These are phyloP conservation scores for Hypoxylon rickii DNA, from an alignment of 495 filamentous ascomycete genomes.

Conservation along the genomic window DNA sequence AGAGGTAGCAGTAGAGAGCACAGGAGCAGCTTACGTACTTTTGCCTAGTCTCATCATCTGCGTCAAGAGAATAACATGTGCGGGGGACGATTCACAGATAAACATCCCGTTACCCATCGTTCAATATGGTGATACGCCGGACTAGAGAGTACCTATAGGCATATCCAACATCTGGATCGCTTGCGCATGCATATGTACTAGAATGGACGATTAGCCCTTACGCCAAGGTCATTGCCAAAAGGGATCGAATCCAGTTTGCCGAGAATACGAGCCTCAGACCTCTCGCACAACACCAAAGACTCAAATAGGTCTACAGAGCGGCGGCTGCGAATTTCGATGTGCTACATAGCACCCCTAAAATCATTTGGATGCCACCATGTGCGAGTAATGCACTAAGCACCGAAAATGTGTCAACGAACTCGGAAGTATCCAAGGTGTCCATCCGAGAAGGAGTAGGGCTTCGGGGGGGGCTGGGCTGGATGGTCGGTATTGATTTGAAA, in stretches of 20 bases:
- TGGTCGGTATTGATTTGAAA: constrained; percentile 10
- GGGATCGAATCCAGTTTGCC: constrained; percentile 5
- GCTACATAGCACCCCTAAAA: no score
- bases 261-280: constrained; percentile 2
- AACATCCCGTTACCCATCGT: constrained; percentile 33
- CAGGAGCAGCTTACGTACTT: constrained; percentile 16
- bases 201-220: constrained; percentile 17
- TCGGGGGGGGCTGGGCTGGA: no score
- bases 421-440: background rate
- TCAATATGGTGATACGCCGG: constrained; percentile 5
- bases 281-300: constrained; percentile 12
- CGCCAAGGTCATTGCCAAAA: constrained; percentile 4
- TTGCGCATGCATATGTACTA: constrained; percentile 10
- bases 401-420: no score
- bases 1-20: background rate
- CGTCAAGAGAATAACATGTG: constrained; percentile 16
- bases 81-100: constrained; percentile 20
- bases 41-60: constrained; percentile 12
- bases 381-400: no score
- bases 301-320: constrained; percentile 8
- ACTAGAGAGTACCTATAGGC: background rate
- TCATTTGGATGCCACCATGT: background rate
- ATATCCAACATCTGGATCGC: constrained; percentile 18
- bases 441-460: no score
- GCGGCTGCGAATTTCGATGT: background rate